Evolutionary conservation across 164 flowering plant genomes (phyloP).

Genomic region (Protea cynaroides): DNA sequence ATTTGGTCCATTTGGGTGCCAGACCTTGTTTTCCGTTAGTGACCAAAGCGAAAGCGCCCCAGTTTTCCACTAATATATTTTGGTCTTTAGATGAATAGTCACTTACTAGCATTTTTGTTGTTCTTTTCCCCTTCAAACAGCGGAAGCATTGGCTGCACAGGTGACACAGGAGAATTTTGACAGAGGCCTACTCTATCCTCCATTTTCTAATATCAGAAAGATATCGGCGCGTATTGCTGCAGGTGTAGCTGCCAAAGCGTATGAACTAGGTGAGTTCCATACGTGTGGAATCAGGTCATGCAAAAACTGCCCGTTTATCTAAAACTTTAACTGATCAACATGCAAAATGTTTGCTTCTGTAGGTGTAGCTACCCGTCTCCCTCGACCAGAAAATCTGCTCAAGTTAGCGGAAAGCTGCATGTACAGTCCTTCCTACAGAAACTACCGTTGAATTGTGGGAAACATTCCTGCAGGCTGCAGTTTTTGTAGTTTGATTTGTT

Average conservation of each 20-base stretch:
- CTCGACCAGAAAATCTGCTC: slow-evolving; percentile 72
- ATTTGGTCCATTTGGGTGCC: too few relatives aligned
- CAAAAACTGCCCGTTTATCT: background rate
- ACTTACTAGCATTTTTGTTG: background rate
- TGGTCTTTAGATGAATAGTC: background rate
- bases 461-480: background rate
- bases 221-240: slow-evolving; percentile 95
- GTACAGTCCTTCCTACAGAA: slow-evolving; percentile 79
- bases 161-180: slow-evolving; percentile 63
- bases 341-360: background rate
- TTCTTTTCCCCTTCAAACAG: slow-evolving; percentile 27
- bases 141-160: slow-evolving; percentile 81
- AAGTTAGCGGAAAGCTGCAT: slow-evolving; percentile 91
- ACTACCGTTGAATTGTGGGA: slow-evolving; percentile 35
- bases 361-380: slow-evolving; percentile 83
- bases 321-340: background rate
- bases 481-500: background rate
- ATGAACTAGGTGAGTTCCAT: slow-evolving; percentile 72
- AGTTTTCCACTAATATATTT: too few relatives aligned
- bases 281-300: background rate
- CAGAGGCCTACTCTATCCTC: slow-evolving; percentile 78
- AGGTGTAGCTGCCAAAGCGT: slow-evolving; percentile 83
- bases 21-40: too few relatives aligned
- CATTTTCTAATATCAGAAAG: slow-evolving; percentile 71
- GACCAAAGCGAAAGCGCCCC: too few relatives aligned